These are phyloP conservation scores for Ormosia emarginata DNA, from an alignment of 306 rosid species.

Conservation along the genomic window DNA sequence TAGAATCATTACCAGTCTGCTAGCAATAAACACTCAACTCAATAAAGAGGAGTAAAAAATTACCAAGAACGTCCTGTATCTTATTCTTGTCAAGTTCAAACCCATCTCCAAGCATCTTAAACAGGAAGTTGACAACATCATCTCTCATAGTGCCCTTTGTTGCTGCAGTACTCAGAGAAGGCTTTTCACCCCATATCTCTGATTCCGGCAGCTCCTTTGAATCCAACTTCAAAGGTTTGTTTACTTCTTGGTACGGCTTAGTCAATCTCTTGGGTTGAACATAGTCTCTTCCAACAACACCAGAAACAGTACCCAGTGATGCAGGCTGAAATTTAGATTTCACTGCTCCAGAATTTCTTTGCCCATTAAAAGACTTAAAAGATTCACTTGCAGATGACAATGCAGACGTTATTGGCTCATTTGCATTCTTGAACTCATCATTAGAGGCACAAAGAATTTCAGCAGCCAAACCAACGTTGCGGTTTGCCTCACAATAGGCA, in stretches of 20 bases:
- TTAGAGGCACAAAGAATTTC: conserved; percentile 33
- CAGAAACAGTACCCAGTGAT: conserved; percentile 36
- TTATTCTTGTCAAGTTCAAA: conserved; percentile 32
- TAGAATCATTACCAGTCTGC: not conserved
- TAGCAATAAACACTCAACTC: not conserved
- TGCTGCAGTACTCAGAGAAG: not conserved
- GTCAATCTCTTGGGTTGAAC: not conserved
- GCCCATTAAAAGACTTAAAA: conserved; percentile 1
- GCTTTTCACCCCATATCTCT: conserved; percentile 25
- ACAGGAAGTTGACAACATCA: conserved; percentile 32
- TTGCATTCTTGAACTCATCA: conserved; percentile 9
- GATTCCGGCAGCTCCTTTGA: conserved; percentile 13
- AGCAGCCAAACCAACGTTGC: conserved; percentile 22
- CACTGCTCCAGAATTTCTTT: not conserved
- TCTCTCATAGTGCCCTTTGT: not conserved
- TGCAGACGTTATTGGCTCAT: not conserved
- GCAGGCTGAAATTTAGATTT: conserved; percentile 18
- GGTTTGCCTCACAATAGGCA: conserved; percentile 28
- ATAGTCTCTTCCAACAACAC: conserved; percentile 36
- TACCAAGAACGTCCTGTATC: conserved; percentile 41
- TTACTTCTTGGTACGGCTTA: not conserved
- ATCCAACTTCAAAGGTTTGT: conserved; percentile 31
- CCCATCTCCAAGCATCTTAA: conserved; percentile 40
- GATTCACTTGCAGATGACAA: not conserved
- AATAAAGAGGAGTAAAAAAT: not conserved